Evolutionary conservation across 148 eudicot genomes (phyloP).

Genomic region (Fallopia convolvulus): DNA sequence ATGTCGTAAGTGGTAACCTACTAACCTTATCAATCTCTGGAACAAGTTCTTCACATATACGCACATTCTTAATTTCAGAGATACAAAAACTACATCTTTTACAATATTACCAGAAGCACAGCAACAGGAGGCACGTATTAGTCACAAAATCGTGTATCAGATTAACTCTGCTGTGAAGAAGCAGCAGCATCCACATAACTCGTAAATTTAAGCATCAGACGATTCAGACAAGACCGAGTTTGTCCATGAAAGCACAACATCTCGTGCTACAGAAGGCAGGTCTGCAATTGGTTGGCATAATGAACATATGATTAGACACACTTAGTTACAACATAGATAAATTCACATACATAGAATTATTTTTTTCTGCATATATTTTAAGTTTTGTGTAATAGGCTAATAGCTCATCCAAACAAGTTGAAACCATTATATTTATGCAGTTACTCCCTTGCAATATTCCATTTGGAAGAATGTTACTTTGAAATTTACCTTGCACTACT

Average conservation of each 20-base stretch:
- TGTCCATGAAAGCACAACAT: constrained; percentile 84
- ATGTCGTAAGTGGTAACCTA: background rate
- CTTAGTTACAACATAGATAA: background rate
- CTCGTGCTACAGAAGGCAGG: constrained; percentile 74
- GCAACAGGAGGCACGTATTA: background rate
- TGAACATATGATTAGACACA: background rate
- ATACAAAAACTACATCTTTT: background rate
- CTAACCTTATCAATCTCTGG: background rate
- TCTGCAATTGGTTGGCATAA: constrained; percentile 36
- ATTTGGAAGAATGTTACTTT: background rate
- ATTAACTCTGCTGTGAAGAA: background rate
- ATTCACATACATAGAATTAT: background rate
- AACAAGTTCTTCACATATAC: background rate
- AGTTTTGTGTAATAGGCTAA: background rate
- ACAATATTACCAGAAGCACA: background rate
- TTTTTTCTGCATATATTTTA: background rate
- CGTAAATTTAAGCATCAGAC: constrained; percentile 30
- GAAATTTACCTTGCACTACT: constrained; percentile 68
- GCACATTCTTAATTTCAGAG: background rate
- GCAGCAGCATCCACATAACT: background rate
- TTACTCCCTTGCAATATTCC: background rate
- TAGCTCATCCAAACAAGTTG: background rate
- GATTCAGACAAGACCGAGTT: constrained; percentile 60
- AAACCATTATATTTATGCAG: background rate
- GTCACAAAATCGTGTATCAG: background rate